A percentile compares a stretch with the other conserved stretches of the same genome.
These are phyloP conservation scores for Xylariaceae sp. DNA, from an alignment of 2,329 filamentous ascomycete genomes.

Conservation along the genomic window DNA sequence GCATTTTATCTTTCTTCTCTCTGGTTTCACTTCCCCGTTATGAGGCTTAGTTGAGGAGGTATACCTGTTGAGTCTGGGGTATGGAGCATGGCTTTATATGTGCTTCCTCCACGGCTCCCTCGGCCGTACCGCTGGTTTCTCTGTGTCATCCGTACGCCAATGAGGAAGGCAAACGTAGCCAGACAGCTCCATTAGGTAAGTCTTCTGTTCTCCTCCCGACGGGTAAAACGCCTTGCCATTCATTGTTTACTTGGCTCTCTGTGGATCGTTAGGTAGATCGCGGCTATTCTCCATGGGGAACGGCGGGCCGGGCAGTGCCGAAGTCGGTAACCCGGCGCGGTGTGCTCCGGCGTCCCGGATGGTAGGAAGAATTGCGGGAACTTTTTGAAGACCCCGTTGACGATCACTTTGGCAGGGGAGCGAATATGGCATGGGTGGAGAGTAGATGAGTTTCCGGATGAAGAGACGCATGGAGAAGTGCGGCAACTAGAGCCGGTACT, in stretches of 20 bases:
- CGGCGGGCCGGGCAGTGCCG: constrained; percentile 1
- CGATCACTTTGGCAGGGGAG: not conserved
- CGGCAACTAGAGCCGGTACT: constrained; percentile 18
- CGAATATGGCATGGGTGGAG: not conserved
- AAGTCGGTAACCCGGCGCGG: constrained; percentile 14
- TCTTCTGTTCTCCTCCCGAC: not conserved
- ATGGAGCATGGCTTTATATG: constrained; percentile 6
- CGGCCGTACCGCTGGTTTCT: not conserved
- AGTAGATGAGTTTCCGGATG: not conserved
- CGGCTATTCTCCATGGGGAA: not conserved
- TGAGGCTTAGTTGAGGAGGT: not conserved
- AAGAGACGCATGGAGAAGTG: not conserved
- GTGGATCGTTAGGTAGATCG: not conserved
- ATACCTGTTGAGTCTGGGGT: not conserved
- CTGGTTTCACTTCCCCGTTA: not conserved
- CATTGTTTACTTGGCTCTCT: not conserved
- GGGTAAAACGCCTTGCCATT: not conserved
- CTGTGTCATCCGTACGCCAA: not conserved
- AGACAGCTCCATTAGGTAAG: not conserved
- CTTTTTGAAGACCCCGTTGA: not conserved
- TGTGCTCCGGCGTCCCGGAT: constrained; percentile 10
- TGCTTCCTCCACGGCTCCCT: not conserved
- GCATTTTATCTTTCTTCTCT: constrained; percentile 11
- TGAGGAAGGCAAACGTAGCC: not conserved
- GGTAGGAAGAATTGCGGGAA: not conserved